A percentile compares a stretch with the other conserved stretches of the same genome.
Evolutionary conservation across 768 basidiomycete species (phyloP).

Genomic region (Coprinopsis sp.): DNA sequence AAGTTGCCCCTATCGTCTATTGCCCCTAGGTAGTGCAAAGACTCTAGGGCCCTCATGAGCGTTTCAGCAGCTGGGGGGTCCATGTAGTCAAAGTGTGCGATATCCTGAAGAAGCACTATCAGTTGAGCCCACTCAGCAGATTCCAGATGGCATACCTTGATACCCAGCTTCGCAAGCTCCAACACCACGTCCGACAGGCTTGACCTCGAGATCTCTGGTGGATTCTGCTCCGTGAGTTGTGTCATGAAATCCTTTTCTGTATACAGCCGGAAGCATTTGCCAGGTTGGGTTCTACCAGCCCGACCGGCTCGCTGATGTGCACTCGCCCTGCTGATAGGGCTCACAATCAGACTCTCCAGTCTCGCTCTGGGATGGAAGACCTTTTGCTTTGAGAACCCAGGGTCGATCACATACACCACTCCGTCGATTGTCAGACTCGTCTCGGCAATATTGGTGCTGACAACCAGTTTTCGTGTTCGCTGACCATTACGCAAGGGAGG

Average conservation of each 20-base stretch:
- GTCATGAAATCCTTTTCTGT: conserved; percentile 96
- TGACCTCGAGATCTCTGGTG: conserved; percentile 91
- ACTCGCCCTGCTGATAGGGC: conserved; percentile 94
- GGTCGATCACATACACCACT: conserved; percentile 97
- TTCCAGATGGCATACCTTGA: conserved; percentile 55
- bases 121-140: no score
- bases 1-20: conserved; percentile 92
- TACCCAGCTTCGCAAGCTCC: conserved; percentile 90
- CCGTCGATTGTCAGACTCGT: conserved; percentile 97
- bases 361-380: conserved; percentile 97
- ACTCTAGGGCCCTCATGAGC: conserved; percentile 92
- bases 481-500: conserved; percentile 61
- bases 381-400: conserved; percentile 97
- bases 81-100: conserved; percentile 83
- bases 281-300: conserved; percentile 92
- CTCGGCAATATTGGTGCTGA: conserved; percentile 97
- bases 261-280: conserved; percentile 95
- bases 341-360: conserved; percentile 94
- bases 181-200: conserved; percentile 92
- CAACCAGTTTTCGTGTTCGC: conserved; percentile 87
- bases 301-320: conserved; percentile 96
- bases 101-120: conserved; percentile 53
- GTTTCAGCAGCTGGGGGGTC: conserved; percentile 95
- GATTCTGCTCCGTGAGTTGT: conserved; percentile 94
- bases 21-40: conserved; percentile 88